Percentiles rank a stretch among this genome's conserved stretches.
Conservation (phyloP, 2,329 filamentous ascomycete genomes). For the Nothomitra cinnamomea region DNA sequence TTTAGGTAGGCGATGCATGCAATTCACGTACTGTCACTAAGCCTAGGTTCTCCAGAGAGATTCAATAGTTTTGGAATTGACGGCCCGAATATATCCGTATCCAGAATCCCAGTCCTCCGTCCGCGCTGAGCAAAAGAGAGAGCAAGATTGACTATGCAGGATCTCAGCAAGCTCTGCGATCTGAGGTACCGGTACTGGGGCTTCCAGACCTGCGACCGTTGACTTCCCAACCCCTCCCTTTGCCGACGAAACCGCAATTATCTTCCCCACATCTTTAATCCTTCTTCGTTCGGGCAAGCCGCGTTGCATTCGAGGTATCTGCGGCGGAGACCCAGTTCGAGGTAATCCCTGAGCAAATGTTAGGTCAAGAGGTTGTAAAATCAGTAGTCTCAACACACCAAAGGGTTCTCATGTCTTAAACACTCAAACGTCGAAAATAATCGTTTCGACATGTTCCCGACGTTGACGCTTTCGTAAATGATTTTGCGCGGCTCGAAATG, state of each 20-base stretch:
- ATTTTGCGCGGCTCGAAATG: neutral
- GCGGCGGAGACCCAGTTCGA: constrained; percentile 46
- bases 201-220: constrained; percentile 48
- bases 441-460: constrained; percentile 22
- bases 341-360: constrained; percentile 53
- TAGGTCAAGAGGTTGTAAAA: neutral
- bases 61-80: constrained; percentile 84
- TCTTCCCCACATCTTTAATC: constrained; percentile 71
- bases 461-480: neutral
- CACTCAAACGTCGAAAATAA: constrained; percentile 37
- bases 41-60: constrained; percentile 58
- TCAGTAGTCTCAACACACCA: constrained; percentile 36
- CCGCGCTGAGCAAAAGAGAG: constrained; percentile 72
- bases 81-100: constrained; percentile 93
- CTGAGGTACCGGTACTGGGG: neutral
- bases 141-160: constrained; percentile 50
- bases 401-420: constrained; percentile 61
- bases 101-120: constrained; percentile 70
- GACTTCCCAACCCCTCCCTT: constrained; percentile 98
- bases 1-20: neutral
- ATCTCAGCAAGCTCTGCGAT: neutral
- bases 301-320: constrained; percentile 58
- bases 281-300: constrained; percentile 65
- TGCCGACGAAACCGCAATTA: constrained; percentile 92
- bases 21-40: constrained; percentile 46